A percentile compares a stretch with the other conserved stretches of the same genome.
phyloP scores from a whole-genome alignment of 2,329 filamentous ascomycete species.

The Dothistroma septosporum region DNA sequence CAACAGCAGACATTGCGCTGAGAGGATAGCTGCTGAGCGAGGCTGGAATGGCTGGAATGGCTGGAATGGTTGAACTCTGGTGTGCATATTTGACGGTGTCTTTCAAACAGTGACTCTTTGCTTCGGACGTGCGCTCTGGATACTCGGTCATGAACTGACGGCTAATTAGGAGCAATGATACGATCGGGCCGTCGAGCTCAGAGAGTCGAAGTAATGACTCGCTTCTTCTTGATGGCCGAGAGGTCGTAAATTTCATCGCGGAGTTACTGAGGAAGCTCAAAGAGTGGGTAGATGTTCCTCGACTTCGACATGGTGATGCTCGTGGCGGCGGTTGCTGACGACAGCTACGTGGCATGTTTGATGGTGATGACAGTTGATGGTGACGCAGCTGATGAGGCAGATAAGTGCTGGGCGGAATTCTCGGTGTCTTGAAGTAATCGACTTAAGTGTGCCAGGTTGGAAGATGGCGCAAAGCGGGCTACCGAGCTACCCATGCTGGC shows the following conservation, averaged over 20 bases:
- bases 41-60: too few species aligned
- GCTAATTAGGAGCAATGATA: neutral
- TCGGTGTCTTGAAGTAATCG: too few species aligned
- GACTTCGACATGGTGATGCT: neutral
- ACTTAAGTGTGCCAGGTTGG: too few species aligned
- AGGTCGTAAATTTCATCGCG: neutral
- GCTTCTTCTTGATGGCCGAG: neutral
- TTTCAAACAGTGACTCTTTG: neutral
- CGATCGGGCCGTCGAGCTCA: neutral
- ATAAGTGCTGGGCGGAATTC: too few species aligned
- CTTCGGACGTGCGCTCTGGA: neutral
- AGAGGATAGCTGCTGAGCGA: too few species aligned
- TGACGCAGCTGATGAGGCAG: too few species aligned
- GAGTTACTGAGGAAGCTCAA: neutral
- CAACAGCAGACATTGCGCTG: too few species aligned
- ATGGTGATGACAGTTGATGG: neutral
- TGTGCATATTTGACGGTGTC: neutral
- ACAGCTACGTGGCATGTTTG: too few species aligned
- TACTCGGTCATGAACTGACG: neutral
- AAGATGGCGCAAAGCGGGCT: too few species aligned
- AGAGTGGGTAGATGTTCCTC: neutral
- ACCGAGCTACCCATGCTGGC: too few species aligned
- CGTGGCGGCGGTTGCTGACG: too few species aligned
- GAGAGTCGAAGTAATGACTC: neutral
- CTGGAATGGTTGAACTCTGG: neutral